phyloP scores from a whole-genome alignment of 768 basidiomycete genomes.

The Gloeophyllum trabeum region DNA sequence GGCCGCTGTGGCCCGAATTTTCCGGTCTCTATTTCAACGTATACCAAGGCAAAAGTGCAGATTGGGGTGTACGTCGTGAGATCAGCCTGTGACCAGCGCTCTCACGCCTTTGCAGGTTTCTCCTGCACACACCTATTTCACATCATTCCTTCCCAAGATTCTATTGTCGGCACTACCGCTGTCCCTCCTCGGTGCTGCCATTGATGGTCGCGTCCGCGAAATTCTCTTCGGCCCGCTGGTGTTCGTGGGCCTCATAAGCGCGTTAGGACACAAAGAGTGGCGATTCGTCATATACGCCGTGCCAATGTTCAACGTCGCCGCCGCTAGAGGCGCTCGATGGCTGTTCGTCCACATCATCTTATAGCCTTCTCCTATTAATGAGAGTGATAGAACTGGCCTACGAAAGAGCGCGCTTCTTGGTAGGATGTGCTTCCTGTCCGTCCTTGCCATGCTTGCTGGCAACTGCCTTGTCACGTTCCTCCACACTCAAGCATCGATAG shows the following conservation, averaged over 20 bases:
- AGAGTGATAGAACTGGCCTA: neutral
- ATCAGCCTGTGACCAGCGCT: slow-evolving; percentile 61
- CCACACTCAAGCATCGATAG: slow-evolving; percentile 43
- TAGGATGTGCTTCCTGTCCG: slow-evolving; percentile 30
- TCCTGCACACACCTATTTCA: slow-evolving; percentile 58
- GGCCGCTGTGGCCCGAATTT: slow-evolving; percentile 81
- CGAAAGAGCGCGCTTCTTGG: slow-evolving; percentile 1
- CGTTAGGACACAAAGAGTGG: slow-evolving; percentile 93
- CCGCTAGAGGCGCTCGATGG: slow-evolving; percentile 50
- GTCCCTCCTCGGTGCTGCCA: slow-evolving; percentile 35
- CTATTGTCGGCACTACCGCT: slow-evolving; percentile 57
- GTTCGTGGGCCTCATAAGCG: slow-evolving; percentile 59
- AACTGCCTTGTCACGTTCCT: slow-evolving; percentile 46
- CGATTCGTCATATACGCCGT: slow-evolving; percentile 86
- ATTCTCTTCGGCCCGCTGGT: slow-evolving; percentile 39
- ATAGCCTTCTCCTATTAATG: neutral
- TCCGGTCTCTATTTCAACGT: slow-evolving; percentile 78
- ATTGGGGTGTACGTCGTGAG: slow-evolving; percentile 87
- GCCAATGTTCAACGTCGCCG: slow-evolving; percentile 71
- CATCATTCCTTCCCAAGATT: slow-evolving; percentile 63
- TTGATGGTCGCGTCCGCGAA: slow-evolving; percentile 36
- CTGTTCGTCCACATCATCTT: slow-evolving; percentile 40
- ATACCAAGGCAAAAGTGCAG: slow-evolving; percentile 68
- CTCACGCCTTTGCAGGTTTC: slow-evolving; percentile 56
- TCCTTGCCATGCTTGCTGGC: slow-evolving; percentile 33